phyloP scores from a whole-genome alignment of 202 grass and related monocot species.

The Dendrocalamus latiflorus region DNA sequence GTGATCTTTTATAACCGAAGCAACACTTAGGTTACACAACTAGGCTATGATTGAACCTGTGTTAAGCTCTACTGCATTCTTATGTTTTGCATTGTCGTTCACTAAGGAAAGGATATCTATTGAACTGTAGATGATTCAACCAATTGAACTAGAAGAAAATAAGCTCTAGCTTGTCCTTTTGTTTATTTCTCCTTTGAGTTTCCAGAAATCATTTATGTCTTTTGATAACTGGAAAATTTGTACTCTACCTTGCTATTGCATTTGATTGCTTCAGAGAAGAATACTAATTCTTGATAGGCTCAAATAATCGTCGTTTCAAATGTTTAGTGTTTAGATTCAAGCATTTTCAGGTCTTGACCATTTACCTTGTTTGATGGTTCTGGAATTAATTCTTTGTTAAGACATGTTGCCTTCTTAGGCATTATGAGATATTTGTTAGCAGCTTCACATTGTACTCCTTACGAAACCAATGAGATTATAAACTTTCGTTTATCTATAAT shows the following conservation, averaged over 20 bases:
- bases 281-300: background rate
- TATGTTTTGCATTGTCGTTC: background rate
- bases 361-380: background rate
- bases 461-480: background rate
- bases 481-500: conserved; percentile 8
- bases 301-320: background rate
- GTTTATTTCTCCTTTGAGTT: background rate
- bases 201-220: background rate
- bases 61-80: background rate
- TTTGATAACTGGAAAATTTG: background rate
- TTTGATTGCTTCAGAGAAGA: conserved; percentile 8
- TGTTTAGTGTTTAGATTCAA: background rate
- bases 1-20: background rate
- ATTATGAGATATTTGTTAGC: background rate
- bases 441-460: background rate
- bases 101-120: background rate
- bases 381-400: too few species aligned
- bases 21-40: background rate
- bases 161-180: background rate
- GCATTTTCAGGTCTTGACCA: background rate
- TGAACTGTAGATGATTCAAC: background rate
- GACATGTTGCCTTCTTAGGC: background rate
- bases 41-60: background rate
- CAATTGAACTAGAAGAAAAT: background rate
- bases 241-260: background rate